These are phyloP conservation scores for Rhypophila decipiens DNA, from an alignment of 495 filamentous ascomycete genomes.

Conservation along the genomic window DNA sequence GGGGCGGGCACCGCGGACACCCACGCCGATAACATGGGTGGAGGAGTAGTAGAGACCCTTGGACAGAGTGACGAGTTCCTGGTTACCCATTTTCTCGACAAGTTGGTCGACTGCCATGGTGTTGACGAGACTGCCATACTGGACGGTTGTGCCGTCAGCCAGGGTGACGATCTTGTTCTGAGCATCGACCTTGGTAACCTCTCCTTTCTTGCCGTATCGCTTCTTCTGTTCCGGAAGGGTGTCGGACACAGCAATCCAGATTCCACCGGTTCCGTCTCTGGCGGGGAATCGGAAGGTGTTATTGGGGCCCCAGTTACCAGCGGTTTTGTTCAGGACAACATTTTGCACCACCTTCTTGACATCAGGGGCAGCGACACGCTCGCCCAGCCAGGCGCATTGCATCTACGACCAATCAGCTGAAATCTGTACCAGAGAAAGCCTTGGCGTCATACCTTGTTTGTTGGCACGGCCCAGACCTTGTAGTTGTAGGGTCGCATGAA, in stretches of 20 bases:
- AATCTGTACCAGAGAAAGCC: too few species aligned
- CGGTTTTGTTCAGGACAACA: conserved; percentile 90
- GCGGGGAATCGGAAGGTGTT: conserved; percentile 98
- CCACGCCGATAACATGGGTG: conserved; percentile 95
- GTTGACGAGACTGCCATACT: conserved; percentile 85
- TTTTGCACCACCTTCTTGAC: conserved; percentile 93
- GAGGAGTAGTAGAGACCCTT: conserved; percentile 95
- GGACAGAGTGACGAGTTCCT: conserved; percentile 72
- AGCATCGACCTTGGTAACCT: conserved; percentile 79
- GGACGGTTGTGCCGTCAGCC: conserved; percentile 80
- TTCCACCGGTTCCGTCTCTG: conserved; percentile 89
- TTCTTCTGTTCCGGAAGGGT: conserved; percentile 90
- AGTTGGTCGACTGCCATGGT: conserved; percentile 96
- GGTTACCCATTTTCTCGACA: conserved; percentile 78
- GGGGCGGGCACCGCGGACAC: conserved; percentile 86
- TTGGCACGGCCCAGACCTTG: conserved; percentile 99
- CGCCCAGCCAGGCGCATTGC: conserved; percentile 98
- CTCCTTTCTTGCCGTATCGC: conserved; percentile 76
- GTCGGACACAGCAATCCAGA: conserved; percentile 97
- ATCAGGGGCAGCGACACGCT: conserved; percentile 96
- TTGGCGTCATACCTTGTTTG: conserved; percentile 83
- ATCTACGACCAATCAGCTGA: conserved; percentile 53
- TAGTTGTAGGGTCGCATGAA: conserved; percentile 99
- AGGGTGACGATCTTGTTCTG: conserved; percentile 76
- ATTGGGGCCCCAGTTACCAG: conserved; percentile 97